These are phyloP conservation scores for Hymenoscyphus fraxineus DNA, from an alignment of 2,329 filamentous ascomycete species.

Conservation along the genomic window DNA sequence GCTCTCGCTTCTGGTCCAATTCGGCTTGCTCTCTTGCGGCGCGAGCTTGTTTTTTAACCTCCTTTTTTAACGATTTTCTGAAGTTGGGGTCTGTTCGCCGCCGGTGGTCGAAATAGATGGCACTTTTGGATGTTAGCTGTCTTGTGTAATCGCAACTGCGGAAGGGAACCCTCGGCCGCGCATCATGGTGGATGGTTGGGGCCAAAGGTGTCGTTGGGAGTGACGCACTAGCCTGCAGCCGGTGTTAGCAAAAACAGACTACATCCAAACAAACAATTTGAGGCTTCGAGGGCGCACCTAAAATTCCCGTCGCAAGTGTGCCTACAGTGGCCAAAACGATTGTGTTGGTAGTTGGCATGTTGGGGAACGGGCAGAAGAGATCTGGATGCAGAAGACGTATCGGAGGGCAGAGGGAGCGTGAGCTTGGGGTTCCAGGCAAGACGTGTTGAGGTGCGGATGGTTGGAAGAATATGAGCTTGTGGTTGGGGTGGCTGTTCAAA, in stretches of 20 bases:
- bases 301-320: conserved; percentile 54
- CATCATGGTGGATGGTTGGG: neutral
- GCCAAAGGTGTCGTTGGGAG: neutral
- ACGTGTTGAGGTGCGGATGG: neutral
- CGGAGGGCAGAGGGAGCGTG: neutral
- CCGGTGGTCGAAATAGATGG: conserved; percentile 65
- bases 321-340: conserved; percentile 60
- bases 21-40: conserved; percentile 70
- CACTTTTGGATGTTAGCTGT: conserved; percentile 43
- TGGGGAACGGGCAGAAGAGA: conserved; percentile 16
- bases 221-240: conserved; percentile 12
- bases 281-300: conserved; percentile 45
- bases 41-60: conserved; percentile 69
- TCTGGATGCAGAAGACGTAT: neutral
- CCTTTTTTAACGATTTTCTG: conserved; percentile 65
- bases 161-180: neutral
- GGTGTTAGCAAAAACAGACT: conserved; percentile 6
- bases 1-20: conserved; percentile 61
- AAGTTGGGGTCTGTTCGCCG: conserved; percentile 62
- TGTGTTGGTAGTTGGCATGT: conserved; percentile 49
- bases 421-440: conserved; percentile 7
- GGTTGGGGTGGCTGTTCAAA: neutral
- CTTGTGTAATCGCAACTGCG: neutral
- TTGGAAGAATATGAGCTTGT: neutral
- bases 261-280: neutral